Evolutionary conservation across 2,329 filamentous ascomycete genomes (phyloP), one percentile per base, ranked within the genome.

Genomic region (Penicillium sp.): DNA sequence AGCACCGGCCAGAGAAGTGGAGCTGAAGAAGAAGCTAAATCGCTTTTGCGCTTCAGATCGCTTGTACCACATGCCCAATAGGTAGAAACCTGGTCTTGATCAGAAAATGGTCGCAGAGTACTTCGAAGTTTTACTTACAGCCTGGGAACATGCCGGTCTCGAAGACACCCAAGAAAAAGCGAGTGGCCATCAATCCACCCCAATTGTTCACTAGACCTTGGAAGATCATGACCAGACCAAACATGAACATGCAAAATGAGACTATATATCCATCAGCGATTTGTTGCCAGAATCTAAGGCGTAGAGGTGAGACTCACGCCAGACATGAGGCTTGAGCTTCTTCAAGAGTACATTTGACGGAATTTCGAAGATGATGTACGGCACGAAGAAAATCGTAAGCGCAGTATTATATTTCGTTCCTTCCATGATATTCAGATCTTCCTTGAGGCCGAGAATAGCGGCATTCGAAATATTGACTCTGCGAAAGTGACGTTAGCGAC

Each of bases 11-110:
- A 85, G 75, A 1, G 81, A 83, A 1, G 84, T 83, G 7, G 81
- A 90, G 66, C 84, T 87, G 79, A 97, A 97, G 80, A 97, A 97
- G 79, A 97, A 92, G 14, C 87, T 89, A 75, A 92, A 97, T 29
- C 94, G 86, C 67, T 91, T 90, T 74, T 97, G 93, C 2, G 92
- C 91, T 75, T 97, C 94, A 42, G 80, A 80, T 55, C 93, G 85
- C 55, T 87, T 86, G 66, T 97, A 99, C 92, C 74, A 76, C 87
- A 93, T 93, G 54, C 89, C 86, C 57, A 92, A 86, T 7, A 92
- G 76, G 67, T 92, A 82, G 63, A 78, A 77, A 43, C 72, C 72
- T 74, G 43, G n/a, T 10, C 10, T 14, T 31, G 6, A 6, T 11
- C 11, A n/a, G 46, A 50, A 42, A 39, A 18, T 14, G 5, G 3